Evolutionary conservation across 2,329 filamentous ascomycete species (phyloP).

Genomic region (Gnomoniopsis sp.): DNA sequence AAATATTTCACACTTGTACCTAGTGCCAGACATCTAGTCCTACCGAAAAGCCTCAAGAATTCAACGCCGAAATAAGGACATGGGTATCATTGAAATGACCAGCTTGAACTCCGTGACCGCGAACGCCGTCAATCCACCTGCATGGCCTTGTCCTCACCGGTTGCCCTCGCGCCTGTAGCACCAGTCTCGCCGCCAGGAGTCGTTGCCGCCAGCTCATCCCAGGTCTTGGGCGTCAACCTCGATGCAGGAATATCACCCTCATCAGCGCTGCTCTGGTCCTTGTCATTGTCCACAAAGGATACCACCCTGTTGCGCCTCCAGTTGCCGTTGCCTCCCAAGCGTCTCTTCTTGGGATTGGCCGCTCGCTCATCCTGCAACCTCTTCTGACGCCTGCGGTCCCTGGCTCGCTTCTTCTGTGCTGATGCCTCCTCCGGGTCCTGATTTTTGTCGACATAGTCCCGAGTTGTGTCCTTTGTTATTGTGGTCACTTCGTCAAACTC

Average conservation of each 20-base stretch:
- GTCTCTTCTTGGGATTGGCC: constrained; percentile 6
- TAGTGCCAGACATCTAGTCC: neutral
- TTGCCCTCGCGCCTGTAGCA: constrained; percentile 19
- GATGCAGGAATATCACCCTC: constrained; percentile 24
- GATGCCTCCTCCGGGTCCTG: constrained; percentile 40
- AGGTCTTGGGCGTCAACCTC: constrained; percentile 32
- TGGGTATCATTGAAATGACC: constrained; percentile 14
- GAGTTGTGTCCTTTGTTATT: constrained; percentile 39
- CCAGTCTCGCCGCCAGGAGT: constrained; percentile 3
- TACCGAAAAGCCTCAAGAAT: neutral
- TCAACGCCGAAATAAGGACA: neutral
- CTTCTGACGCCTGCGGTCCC: constrained; percentile 23
- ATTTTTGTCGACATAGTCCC: constrained; percentile 34
- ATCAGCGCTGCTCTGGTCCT: neutral
- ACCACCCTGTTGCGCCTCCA: constrained; percentile 10
- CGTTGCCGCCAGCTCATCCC: constrained; percentile 28
- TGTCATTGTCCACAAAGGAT: constrained; percentile 5
- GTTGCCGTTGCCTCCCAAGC: constrained; percentile 7
- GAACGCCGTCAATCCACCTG: constrained; percentile 18
- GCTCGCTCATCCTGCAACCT: constrained; percentile 18
- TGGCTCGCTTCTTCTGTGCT: constrained; percentile 25
- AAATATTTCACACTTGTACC: neutral
- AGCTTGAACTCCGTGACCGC: neutral
- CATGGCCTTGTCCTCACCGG: constrained; percentile 20
- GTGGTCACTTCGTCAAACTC: constrained; percentile 65